phyloP scores from a whole-genome alignment of 768 basidiomycete genomes.

The Serendipita sp. region DNA sequence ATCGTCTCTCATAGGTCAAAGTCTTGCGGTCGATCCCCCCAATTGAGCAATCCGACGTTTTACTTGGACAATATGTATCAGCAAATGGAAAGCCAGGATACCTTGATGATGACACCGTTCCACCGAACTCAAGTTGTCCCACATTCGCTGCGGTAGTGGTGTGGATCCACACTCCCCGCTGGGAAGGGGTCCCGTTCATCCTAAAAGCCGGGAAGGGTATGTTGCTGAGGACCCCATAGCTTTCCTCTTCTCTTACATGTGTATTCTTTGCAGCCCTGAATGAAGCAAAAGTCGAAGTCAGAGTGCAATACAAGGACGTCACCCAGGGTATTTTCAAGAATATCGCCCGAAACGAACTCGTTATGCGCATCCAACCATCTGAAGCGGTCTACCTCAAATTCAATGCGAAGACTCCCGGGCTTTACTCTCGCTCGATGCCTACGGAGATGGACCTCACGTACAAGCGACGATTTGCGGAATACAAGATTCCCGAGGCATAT shows the following conservation, averaged over 20 bases:
- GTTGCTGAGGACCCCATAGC: slow-evolving; percentile 13
- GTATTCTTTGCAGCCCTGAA: slow-evolving; percentile 54
- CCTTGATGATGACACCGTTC: slow-evolving; percentile 90
- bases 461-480: slow-evolving; percentile 82
- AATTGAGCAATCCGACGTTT: slow-evolving; percentile 56
- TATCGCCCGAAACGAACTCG: slow-evolving; percentile 91
- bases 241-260: background rate
- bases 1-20: slow-evolving; percentile 58
- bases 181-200: slow-evolving; percentile 99
- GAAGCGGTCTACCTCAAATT: slow-evolving; percentile 96
- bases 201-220: slow-evolving; percentile 94
- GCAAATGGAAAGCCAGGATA: slow-evolving; percentile 97
- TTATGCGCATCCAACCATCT: slow-evolving; percentile 90
- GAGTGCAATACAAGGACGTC: slow-evolving; percentile 96
- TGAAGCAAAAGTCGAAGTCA: slow-evolving; percentile 96
- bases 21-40: slow-evolving; percentile 84
- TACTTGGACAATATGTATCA: slow-evolving; percentile 86
- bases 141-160: slow-evolving; percentile 86
- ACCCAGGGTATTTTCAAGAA: slow-evolving; percentile 94
- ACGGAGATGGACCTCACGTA: slow-evolving; percentile 98
- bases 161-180: slow-evolving; percentile 87
- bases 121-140: slow-evolving; percentile 80
- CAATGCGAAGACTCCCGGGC: slow-evolving; percentile 87
- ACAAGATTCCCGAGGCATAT: slow-evolving; percentile 92
- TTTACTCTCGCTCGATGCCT: slow-evolving; percentile 78